Evolutionary conservation across 352 stramenopile genomes (phyloP), one percentile per base, ranked within the genome.

Genomic region (Poterioochromonas sp.): DNA sequence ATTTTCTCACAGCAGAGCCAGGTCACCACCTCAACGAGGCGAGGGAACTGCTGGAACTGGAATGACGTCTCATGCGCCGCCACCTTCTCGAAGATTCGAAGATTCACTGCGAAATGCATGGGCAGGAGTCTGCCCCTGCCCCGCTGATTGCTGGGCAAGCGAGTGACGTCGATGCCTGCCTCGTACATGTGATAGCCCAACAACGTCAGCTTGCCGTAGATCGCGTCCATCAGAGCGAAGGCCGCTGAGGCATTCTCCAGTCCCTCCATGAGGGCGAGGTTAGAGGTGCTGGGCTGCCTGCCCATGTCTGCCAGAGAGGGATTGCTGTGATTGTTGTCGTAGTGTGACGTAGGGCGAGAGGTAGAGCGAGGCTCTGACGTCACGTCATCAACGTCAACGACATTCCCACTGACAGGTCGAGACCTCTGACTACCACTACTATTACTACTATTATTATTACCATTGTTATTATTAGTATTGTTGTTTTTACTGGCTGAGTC

Each of bases 171-270:
- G 47, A 58, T 58, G 47, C 26, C 47, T 58, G 47, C 15, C 15
- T 58, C 58, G 8, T 68, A 11, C 29, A 35, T 68, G 29, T 8
- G 63, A 49, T 73, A 73, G 11, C 63, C 35, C 18, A 73, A 29
- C 2, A 47, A 8, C 5, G 40, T 29, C 11, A 73, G 40, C 63
- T 47, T 47, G 22, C 8, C 5, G n/a, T 73, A 73, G 18, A 73
- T 5, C 11, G n/a, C 40, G 18, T 73, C 63, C 63, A 73, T 73
- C 37, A 47, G n/a, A 20, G 63, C 63, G 11, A 73, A 32, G 40
- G 63, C 63, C 26, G 44, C 8, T 8, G 44, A 8, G 20, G 8
- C 20, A 53, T 20, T 53, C 44, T 53, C 44, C 20, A 53, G 20
- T 20, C 8, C 44, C 8, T 20, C 20, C n/a, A n/a, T n/a, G n/a